Evolutionary conservation across 2,329 filamentous ascomycete species (phyloP).

Genomic region (Cladosporium sp.): DNA sequence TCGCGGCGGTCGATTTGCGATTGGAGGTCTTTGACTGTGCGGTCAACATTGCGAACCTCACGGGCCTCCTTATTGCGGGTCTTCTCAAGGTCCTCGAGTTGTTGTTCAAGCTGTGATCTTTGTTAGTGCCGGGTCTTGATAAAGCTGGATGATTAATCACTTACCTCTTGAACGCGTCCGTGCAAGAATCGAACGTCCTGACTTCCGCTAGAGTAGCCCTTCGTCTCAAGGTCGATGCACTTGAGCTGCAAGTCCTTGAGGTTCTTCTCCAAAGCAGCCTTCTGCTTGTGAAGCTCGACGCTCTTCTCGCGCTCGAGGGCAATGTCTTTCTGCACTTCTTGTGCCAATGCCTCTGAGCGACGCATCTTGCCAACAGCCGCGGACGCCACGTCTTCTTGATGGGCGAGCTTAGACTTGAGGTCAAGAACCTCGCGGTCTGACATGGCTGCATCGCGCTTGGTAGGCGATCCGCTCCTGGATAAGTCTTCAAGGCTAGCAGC

Average conservation of each 20-base stretch:
- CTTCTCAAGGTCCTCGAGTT: slow-evolving; percentile 86
- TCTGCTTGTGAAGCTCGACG: slow-evolving; percentile 80
- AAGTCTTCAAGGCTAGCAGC: slow-evolving; percentile 85
- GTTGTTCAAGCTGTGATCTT: slow-evolving; percentile 32
- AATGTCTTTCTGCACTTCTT: slow-evolving; percentile 91
- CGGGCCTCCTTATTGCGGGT: slow-evolving; percentile 75
- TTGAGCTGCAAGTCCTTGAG: slow-evolving; percentile 86
- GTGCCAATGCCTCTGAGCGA: slow-evolving; percentile 77
- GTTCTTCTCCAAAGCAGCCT: slow-evolving; percentile 81
- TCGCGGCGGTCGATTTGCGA: slow-evolving; percentile 89
- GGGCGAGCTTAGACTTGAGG: slow-evolving; percentile 80
- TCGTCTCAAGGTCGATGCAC: slow-evolving; percentile 91
- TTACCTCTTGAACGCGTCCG: slow-evolving; percentile 90
- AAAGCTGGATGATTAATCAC: slow-evolving; percentile 29
- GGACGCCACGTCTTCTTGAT: slow-evolving; percentile 87
- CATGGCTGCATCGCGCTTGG: slow-evolving; percentile 81
- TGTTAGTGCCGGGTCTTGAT: slow-evolving; percentile 24
- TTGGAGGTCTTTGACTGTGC: slow-evolving; percentile 88
- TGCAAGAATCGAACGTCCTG: slow-evolving; percentile 94
- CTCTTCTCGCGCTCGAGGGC: slow-evolving; percentile 77
- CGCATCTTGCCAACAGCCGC: slow-evolving; percentile 97
- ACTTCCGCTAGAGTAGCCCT: slow-evolving; percentile 90
- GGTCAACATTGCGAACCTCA: slow-evolving; percentile 86
- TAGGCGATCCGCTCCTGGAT: slow-evolving; percentile 70
- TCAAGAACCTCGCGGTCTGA: slow-evolving; percentile 87